Conservation (phyloP, 208 protist species). For the Leishmania turanica region DNA sequence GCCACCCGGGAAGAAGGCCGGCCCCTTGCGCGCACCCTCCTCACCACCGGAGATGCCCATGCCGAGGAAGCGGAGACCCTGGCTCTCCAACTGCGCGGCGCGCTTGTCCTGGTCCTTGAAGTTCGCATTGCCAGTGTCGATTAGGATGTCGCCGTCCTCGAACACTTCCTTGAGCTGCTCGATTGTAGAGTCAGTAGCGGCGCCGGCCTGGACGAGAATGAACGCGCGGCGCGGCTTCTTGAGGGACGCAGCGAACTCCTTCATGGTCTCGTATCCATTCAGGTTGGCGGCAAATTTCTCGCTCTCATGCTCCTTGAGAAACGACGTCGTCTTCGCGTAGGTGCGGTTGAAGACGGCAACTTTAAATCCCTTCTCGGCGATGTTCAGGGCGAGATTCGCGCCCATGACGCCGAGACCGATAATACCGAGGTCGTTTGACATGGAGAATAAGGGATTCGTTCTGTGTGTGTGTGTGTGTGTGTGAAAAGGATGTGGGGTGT, state of each 20-base stretch:
- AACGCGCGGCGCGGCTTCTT: slow-evolving; percentile 94
- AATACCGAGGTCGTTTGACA: slow-evolving; percentile 95
- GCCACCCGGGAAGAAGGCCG: slow-evolving; percentile 98
- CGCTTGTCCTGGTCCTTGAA: slow-evolving; percentile 96
- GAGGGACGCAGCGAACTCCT: slow-evolving; percentile 74
- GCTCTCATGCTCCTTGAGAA: slow-evolving; percentile 72
- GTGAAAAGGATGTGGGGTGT: not conserved
- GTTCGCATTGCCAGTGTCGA: slow-evolving; percentile 96
- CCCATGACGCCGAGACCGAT: slow-evolving; percentile 99
- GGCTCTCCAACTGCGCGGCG: slow-evolving; percentile 76
- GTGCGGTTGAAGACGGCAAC: slow-evolving; percentile 96
- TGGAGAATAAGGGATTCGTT: slow-evolving; percentile 10
- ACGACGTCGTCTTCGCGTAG: slow-evolving; percentile 79
- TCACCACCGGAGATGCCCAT: slow-evolving; percentile 99
- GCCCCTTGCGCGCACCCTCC: slow-evolving; percentile 98
- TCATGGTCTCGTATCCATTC: slow-evolving; percentile 77
- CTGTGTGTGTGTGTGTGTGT: slow-evolving; percentile 10
- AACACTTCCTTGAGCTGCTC: slow-evolving; percentile 84
- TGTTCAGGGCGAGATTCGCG: slow-evolving; percentile 98
- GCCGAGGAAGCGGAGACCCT: slow-evolving; percentile 94
- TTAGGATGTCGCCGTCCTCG: slow-evolving; percentile 94
- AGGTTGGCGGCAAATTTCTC: slow-evolving; percentile 64
- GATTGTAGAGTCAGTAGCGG: slow-evolving; percentile 96
- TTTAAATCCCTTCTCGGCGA: slow-evolving; percentile 96
- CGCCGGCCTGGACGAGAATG: slow-evolving; percentile 97